Conservation (phyloP, 73 alveolate genomes). For the Halteria grandinella region DNA sequence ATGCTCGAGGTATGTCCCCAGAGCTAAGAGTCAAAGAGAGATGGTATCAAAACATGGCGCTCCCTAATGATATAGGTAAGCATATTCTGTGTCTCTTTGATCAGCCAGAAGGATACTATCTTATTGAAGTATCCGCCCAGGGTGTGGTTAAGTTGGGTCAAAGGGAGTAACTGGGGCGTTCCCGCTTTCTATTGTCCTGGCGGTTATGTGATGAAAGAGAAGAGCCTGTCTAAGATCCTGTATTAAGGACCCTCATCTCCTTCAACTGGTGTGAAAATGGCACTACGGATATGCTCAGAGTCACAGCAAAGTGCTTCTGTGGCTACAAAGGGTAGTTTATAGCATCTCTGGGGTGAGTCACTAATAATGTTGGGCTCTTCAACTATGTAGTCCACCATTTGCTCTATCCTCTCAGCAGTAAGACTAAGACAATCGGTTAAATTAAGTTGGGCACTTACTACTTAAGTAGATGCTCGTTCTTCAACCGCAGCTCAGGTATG, state of each 20-base stretch:
- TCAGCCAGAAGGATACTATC: slow-evolving; percentile 42
- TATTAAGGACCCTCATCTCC: neutral
- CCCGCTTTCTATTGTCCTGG: neutral
- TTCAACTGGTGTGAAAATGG: neutral
- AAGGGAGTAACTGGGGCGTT: too few species aligned
- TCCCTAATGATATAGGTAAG: slow-evolving; percentile 5
- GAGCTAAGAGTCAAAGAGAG: slow-evolving; percentile 18
- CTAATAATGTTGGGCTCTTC: slow-evolving; percentile 18
- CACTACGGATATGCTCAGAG: neutral
- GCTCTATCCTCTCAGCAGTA: neutral
- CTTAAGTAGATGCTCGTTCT: slow-evolving; percentile 22
- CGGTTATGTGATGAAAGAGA: neutral
- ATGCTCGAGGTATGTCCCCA: too few species aligned
- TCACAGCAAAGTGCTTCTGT: slow-evolving; percentile 17
- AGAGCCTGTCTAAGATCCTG: slow-evolving; percentile 4
- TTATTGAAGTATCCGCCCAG: slow-evolving; percentile 53
- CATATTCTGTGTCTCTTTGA: slow-evolving; percentile 4
- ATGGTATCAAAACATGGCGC: slow-evolving; percentile 1
- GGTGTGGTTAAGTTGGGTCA: slow-evolving; percentile 44
- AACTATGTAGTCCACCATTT: slow-evolving; percentile 41
- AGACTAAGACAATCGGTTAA: slow-evolving; percentile 2
- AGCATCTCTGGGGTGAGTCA: slow-evolving; percentile 30
- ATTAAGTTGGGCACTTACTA: slow-evolving; percentile 13
- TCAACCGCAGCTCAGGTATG: slow-evolving; percentile 31
- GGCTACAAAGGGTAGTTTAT: slow-evolving; percentile 26